Evolutionary conservation across 352 stramenopile species (phyloP).

Genomic region (Phytophthora citrophthora): DNA sequence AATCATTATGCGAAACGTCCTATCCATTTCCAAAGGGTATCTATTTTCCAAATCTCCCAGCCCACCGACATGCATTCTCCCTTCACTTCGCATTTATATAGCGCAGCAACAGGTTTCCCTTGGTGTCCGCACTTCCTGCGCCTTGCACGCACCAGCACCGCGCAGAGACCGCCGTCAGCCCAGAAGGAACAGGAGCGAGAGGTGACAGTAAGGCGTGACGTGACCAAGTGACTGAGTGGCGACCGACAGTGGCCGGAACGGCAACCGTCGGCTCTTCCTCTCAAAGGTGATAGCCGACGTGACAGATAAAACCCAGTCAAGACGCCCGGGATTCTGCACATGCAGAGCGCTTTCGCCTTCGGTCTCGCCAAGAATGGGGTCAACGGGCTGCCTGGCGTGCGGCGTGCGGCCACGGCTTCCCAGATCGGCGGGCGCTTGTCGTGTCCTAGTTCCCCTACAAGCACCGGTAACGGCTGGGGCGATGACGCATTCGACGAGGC

Average conservation of each 20-base stretch:
- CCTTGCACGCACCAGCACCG: neutral
- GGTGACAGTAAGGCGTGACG: neutral
- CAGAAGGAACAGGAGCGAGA: constrained; percentile 4
- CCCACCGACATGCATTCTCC: constrained; percentile 19
- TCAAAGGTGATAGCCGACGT: constrained; percentile 7
- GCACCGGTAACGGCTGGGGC: constrained; percentile 8
- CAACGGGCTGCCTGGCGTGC: constrained; percentile 55
- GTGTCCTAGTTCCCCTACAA: constrained; percentile 41
- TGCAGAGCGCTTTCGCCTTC: constrained; percentile 65
- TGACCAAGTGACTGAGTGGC: neutral
- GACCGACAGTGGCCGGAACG: constrained; percentile 9
- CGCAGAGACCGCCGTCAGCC: neutral
- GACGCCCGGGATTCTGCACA: constrained; percentile 26
- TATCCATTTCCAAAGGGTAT: constrained; percentile 24
- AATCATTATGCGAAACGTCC: constrained; percentile 5
- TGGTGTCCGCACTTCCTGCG: constrained; percentile 5
- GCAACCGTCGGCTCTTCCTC: constrained; percentile 2
- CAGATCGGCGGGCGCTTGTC: constrained; percentile 56
- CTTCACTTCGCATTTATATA: constrained; percentile 31
- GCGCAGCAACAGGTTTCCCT: constrained; percentile 17
- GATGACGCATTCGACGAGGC: constrained; percentile 25
- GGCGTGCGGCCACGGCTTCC: constrained; percentile 66
- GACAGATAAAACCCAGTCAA: constrained; percentile 1
- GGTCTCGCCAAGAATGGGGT: constrained; percentile 70
- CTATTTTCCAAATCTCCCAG: too few relatives aligned